Percentiles rank a stretch among this genome's conserved stretches.
Evolutionary conservation across 441 rosid genomes (phyloP).

Genomic region (Arabidopsis hybrid): DNA sequence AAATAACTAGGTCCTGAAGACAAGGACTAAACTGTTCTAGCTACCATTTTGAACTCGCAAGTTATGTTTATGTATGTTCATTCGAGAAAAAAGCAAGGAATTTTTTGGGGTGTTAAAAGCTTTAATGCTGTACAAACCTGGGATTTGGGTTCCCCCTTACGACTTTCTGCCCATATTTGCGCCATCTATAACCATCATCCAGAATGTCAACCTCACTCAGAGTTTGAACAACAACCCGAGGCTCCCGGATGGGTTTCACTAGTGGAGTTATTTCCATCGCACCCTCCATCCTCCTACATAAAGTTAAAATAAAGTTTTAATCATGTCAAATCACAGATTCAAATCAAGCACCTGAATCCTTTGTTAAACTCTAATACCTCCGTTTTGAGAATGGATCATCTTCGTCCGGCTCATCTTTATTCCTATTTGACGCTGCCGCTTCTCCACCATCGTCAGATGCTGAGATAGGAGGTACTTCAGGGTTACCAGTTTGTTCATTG

Average conservation of each 20-base stretch:
- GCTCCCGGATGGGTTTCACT: slow-evolving; percentile 97
- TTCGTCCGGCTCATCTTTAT: slow-evolving; percentile 67
- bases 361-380: slow-evolving; percentile 57
- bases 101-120: neutral
- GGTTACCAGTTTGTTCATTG: slow-evolving; percentile 59
- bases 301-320: slow-evolving; percentile 26
- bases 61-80: slow-evolving; percentile 1
- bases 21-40: slow-evolving; percentile 15
- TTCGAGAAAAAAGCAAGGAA: neutral
- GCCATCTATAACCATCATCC: slow-evolving; percentile 99
- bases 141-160: slow-evolving; percentile 99
- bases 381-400: slow-evolving; percentile 84
- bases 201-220: slow-evolving; percentile 95
- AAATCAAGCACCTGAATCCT: slow-evolving; percentile 22
- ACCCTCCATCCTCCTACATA: slow-evolving; percentile 88
- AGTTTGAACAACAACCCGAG: slow-evolving; percentile 99
- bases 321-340: slow-evolving; percentile 30
- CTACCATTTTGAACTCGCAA: slow-evolving; percentile 26
- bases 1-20: slow-evolving; percentile 22
- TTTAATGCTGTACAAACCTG: slow-evolving; percentile 54
- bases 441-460: slow-evolving; percentile 69
- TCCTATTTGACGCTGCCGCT: slow-evolving; percentile 45
- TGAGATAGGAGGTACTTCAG: slow-evolving; percentile 61
- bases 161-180: slow-evolving; percentile 99
- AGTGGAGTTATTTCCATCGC: slow-evolving; percentile 81